A percentile compares a stretch with the other conserved stretches of the same genome.
Conservation (phyloP, 2,329 filamentous ascomycete genomes). For the Pseudogymnoascus sp. region DNA sequence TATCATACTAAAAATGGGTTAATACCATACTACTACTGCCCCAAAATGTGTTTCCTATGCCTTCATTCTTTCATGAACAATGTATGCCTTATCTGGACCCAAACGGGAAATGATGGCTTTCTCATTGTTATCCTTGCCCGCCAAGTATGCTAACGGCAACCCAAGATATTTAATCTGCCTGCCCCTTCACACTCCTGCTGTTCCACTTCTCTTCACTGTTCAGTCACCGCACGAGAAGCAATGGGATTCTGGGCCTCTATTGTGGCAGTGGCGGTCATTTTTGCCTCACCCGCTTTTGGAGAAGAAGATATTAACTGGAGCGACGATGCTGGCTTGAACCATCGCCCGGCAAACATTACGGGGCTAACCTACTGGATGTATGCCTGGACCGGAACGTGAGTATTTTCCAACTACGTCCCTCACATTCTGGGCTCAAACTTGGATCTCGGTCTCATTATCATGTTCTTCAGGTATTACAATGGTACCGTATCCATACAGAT, state of each 20-base stretch:
- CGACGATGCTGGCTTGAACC: not conserved
- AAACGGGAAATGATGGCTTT: not conserved
- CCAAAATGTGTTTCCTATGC: not conserved
- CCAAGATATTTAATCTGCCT: not conserved
- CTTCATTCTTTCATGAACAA: not conserved
- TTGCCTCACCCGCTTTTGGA: not conserved
- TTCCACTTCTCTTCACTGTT: not conserved
- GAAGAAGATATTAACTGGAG: not conserved
- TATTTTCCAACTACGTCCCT: not conserved
- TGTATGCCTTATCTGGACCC: not conserved
- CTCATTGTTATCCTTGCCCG: not conserved
- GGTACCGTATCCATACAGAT: not conserved
- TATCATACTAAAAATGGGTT: not conserved
- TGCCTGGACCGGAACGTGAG: not conserved
- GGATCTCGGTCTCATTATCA: not conserved
- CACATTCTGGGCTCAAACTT: not conserved
- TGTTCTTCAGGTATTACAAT: not conserved
- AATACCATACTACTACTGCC: not conserved
- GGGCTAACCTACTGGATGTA: not conserved
- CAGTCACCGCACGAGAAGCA: not conserved
- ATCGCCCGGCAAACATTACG: not conserved
- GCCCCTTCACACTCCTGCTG: not conserved
- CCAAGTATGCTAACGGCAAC: not conserved
- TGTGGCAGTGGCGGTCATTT: not conserved
- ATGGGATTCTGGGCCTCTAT: not conserved